These are phyloP conservation scores for Discostella stelligera DNA, from an alignment of 352 stramenopile species.

Conservation along the genomic window DNA sequence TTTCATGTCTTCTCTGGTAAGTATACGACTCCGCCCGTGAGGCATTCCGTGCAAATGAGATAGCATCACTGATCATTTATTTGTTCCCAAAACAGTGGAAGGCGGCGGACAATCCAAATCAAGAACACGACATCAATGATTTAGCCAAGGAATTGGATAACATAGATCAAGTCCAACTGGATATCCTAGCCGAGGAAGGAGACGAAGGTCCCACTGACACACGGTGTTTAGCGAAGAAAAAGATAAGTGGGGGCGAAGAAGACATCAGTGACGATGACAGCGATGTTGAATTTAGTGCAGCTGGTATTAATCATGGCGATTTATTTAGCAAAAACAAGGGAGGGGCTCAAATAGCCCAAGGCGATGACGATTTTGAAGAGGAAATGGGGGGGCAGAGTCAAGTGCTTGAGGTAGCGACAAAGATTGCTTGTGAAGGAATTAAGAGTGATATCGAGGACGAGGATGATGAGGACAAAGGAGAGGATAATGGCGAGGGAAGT, in stretches of 20 bases:
- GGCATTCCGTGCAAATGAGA: constrained; percentile 14
- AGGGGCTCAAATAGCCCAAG: constrained; percentile 45
- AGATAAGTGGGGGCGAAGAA: constrained; percentile 10
- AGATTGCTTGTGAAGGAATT: constrained; percentile 43
- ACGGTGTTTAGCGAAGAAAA: neutral
- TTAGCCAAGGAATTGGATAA: constrained; percentile 30
- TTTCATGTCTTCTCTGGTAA: constrained; percentile 57
- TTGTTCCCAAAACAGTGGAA: constrained; percentile 54
- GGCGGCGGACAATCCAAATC: constrained; percentile 35
- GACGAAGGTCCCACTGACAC: constrained; percentile 32
- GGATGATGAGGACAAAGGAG: constrained; percentile 9
- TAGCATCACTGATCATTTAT: neutral
- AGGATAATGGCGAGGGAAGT: neutral
- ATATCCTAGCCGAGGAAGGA: constrained; percentile 31
- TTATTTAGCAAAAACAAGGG: constrained; percentile 60
- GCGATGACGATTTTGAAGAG: constrained; percentile 70
- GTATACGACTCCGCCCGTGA: constrained; percentile 5
- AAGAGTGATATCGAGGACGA: constrained; percentile 29
- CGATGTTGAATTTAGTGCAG: constrained; percentile 13
- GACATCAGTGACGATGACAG: constrained; percentile 24
- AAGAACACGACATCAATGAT: constrained; percentile 45
- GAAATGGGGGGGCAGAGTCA: constrained; percentile 76
- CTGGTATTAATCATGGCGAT: constrained; percentile 60
- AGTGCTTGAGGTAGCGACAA: constrained; percentile 51
- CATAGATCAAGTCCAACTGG: constrained; percentile 43